Base-by-base conservation (phyloP, 768 basidiomycete species). In the Boletus speciosus region DNA sequence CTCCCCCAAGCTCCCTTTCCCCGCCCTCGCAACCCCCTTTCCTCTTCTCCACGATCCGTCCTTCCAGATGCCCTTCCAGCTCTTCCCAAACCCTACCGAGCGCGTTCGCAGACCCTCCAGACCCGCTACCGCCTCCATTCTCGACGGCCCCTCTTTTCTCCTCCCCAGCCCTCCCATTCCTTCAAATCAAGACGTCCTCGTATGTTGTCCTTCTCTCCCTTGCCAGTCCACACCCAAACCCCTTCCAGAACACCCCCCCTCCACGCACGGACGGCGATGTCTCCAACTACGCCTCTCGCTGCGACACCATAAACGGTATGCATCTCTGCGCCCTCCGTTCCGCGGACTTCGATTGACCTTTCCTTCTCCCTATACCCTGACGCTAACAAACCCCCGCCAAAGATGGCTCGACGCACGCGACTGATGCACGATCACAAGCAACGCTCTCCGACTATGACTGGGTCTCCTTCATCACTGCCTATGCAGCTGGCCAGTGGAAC, bases 401-500 rank as follows among this genome's bases (percentile, higher is more conserved):
- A 66, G 66, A 66, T 38, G 54, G 44, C 29, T 43, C 53, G 1
- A 32, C 36, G 27, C 46, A 50, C 43, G 43, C 45, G 11, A 42
- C 61, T 25, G 61, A 67, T 53, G 38, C 51, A 11, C 45, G 57
- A 57, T 61, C 59, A 36, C 64, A 66, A 41, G 25, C 45, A 2
- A 42, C 52, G 19, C 62, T 65, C 40, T 65, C 65, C 19, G 74
- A 76, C 44, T 74, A 76, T 57, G 86, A 90, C 65, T 93, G 91
- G 91, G 75, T 78, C 16, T 80, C 81, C 0, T 93, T 93, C 67
- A 82, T 89, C 57, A 71, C 76, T n/a, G 84, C 88, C 0, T 93
- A 93, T 67, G 82, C 88, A 0, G 65, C 76, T 16, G 91, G 91
- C 10, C 78, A 81, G 56, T 93, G 90, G 90, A 88, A 90, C 66